Percentiles rank a stretch among this genome's conserved stretches.
phyloP scores from a whole-genome alignment of 2,329 filamentous ascomycete genomes.

The Botrytis galanthina region DNA sequence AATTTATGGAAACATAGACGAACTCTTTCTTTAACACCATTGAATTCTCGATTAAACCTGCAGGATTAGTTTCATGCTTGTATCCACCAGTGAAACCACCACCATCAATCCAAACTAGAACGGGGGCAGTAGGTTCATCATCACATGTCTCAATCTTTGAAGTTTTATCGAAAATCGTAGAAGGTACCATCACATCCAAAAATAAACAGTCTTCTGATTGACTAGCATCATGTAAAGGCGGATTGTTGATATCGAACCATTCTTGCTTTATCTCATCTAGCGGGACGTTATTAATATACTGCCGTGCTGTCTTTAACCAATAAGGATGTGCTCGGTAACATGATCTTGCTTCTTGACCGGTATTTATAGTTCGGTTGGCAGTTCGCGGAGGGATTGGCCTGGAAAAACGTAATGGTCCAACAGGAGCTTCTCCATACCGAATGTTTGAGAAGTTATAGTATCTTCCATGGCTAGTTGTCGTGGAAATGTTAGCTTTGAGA shows the following conservation, averaged over 20 bases:
- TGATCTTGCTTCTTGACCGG: slow-evolving; percentile 23
- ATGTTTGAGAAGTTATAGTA: slow-evolving; percentile 46
- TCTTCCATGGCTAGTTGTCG: slow-evolving; percentile 21
- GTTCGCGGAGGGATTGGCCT: slow-evolving; percentile 39
- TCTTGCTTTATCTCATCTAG: not conserved
- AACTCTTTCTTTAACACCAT: slow-evolving; percentile 38
- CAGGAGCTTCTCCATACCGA: slow-evolving; percentile 45
- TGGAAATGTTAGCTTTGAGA: slow-evolving; percentile 24
- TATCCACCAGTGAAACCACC: slow-evolving; percentile 45
- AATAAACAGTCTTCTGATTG: slow-evolving; percentile 47
- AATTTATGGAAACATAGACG: slow-evolving; percentile 38
- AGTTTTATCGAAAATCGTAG: slow-evolving; percentile 36
- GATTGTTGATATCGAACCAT: not conserved
- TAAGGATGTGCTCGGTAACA: slow-evolving; percentile 28
- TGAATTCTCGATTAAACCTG: slow-evolving; percentile 40
- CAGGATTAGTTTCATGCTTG: slow-evolving; percentile 42
- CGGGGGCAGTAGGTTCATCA: not conserved
- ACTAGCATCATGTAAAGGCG: not conserved
- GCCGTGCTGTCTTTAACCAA: not conserved
- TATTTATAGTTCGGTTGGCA: slow-evolving; percentile 34
- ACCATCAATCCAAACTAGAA: slow-evolving; percentile 33
- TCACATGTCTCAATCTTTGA: slow-evolving; percentile 22
- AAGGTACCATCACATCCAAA: slow-evolving; percentile 47
- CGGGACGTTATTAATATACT: not conserved
- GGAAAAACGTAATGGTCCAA: slow-evolving; percentile 45